These are phyloP conservation scores for Paramyrothecium sp. DNA, from an alignment of 2,329 filamentous ascomycete species.

Conservation along the genomic window DNA sequence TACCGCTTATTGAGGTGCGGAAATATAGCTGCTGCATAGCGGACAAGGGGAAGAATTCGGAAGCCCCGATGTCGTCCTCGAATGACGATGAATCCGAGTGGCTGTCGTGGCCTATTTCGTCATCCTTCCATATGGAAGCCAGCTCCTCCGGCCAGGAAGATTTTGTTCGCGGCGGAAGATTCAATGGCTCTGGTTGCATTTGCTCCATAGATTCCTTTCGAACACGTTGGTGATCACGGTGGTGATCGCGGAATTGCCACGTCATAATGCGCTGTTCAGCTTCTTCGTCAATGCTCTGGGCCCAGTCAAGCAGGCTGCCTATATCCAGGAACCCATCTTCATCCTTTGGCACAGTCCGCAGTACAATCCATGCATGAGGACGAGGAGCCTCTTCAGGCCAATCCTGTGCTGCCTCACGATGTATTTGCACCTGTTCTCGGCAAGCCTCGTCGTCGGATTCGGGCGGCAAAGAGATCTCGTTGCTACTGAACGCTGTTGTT, in stretches of 20 bases:
- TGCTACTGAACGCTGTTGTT: constrained; percentile 22
- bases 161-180: constrained; percentile 2
- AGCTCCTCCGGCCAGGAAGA: constrained; percentile 13
- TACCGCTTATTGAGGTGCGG: constrained; percentile 40
- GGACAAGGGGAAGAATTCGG: constrained; percentile 42
- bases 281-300: constrained; percentile 50
- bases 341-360: constrained; percentile 44
- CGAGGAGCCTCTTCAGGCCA: constrained; percentile 28
- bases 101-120: constrained; percentile 10
- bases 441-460: constrained; percentile 36
- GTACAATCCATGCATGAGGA: constrained; percentile 47
- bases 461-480: constrained; percentile 27
- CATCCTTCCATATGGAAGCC: constrained; percentile 26
- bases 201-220: neutral
- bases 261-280: constrained; percentile 44
- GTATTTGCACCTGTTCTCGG: constrained; percentile 37
- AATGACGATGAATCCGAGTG: constrained; percentile 2
- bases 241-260: constrained; percentile 35
- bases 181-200: neutral
- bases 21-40: constrained; percentile 56
- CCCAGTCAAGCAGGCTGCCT: constrained; percentile 50
- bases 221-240: constrained; percentile 17
- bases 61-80: constrained; percentile 18
- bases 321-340: constrained; percentile 37
- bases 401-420: constrained; percentile 38